Percentiles rank a stretch among this genome's conserved stretches.
Conservation (phyloP, 2,329 filamentous ascomycete genomes). For the Seiridium cupressi region DNA sequence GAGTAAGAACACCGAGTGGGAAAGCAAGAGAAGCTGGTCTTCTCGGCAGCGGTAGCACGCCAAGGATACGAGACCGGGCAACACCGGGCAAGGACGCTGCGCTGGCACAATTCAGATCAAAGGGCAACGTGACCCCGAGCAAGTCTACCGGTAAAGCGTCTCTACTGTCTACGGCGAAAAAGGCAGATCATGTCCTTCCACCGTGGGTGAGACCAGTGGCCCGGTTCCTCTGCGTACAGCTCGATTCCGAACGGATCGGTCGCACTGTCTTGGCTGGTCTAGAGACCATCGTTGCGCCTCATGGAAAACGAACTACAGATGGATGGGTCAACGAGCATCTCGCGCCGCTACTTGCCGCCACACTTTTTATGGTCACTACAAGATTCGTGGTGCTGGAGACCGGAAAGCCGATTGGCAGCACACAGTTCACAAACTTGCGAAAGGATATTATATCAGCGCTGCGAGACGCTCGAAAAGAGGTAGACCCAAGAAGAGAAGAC, state of each 20-base stretch:
- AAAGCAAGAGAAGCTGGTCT: conserved; percentile 31
- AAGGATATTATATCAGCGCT: conserved; percentile 47
- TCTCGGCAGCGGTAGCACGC: conserved; percentile 25
- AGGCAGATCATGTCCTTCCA: conserved; percentile 40
- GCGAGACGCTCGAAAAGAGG: conserved; percentile 35
- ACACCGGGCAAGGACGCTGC: conserved; percentile 47
- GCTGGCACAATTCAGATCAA: conserved; percentile 41
- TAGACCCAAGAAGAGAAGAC: conserved; percentile 33
- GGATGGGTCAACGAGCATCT: conserved; percentile 48
- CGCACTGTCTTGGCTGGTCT: conserved; percentile 76
- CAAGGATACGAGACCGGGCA: conserved; percentile 35
- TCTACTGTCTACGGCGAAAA: conserved; percentile 25
- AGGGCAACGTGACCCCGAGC: conserved; percentile 36
- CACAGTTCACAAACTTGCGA: conserved; percentile 44
- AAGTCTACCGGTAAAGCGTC: conserved; percentile 34
- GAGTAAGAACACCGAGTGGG: conserved; percentile 30
- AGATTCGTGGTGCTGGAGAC: conserved; percentile 42
- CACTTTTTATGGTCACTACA: conserved; percentile 60
- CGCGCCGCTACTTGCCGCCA: conserved; percentile 55
- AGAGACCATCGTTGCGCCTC: conserved; percentile 50
- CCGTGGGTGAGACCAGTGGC: conserved; percentile 70
- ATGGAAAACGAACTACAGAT: conserved; percentile 43
- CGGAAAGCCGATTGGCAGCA: conserved; percentile 35
- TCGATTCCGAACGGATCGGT: conserved; percentile 60
- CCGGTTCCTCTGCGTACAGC: conserved; percentile 61